A percentile compares a stretch with the other conserved stretches of the same genome.
These are phyloP conservation scores for Thermomucor indicae-seudaticae DNA, from an alignment of 371 early-diverging fungal genomes.

Conservation along the genomic window DNA sequence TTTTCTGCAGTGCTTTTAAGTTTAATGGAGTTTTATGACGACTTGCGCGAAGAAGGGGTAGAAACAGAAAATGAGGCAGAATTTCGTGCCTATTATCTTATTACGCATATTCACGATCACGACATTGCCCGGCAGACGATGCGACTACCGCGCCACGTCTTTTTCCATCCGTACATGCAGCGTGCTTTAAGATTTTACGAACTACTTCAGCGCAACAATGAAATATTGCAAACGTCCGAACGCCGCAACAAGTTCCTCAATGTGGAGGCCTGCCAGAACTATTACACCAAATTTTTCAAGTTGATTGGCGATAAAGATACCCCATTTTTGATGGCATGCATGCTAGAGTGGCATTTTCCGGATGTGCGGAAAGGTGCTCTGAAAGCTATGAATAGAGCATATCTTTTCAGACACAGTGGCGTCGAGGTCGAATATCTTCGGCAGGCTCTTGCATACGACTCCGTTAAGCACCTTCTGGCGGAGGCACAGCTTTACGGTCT, in stretches of 20 bases:
- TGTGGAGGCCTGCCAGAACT: constrained; percentile 59
- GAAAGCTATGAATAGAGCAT: constrained; percentile 67
- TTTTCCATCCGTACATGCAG: constrained; percentile 56
- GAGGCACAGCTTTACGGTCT: constrained; percentile 35
- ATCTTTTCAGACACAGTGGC: constrained; percentile 47
- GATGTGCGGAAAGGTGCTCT: constrained; percentile 72
- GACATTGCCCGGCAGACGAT: constrained; percentile 65
- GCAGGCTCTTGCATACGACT: constrained; percentile 29
- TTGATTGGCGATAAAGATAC: constrained; percentile 50
- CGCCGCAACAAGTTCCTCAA: constrained; percentile 44
- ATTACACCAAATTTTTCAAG: constrained; percentile 66
- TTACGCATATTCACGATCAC: constrained; percentile 67
- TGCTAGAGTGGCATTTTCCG: constrained; percentile 70
- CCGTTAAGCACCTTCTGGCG: constrained; percentile 18
- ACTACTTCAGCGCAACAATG: constrained; percentile 55
- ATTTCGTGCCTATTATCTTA: constrained; percentile 82
- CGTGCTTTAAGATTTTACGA: constrained; percentile 66
- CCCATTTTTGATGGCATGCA: constrained; percentile 72
- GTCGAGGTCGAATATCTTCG: constrained; percentile 23
- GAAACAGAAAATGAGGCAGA: constrained; percentile 79
- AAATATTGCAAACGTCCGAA: constrained; percentile 37
- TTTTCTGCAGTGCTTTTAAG: constrained; percentile 59
- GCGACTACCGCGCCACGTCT: constrained; percentile 49
- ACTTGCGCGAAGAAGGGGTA: constrained; percentile 53
- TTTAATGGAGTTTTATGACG: constrained; percentile 83